Evolutionary conservation across 2,329 filamentous ascomycete genomes (phyloP).

Genomic region (Fusarium xyrophilum): DNA sequence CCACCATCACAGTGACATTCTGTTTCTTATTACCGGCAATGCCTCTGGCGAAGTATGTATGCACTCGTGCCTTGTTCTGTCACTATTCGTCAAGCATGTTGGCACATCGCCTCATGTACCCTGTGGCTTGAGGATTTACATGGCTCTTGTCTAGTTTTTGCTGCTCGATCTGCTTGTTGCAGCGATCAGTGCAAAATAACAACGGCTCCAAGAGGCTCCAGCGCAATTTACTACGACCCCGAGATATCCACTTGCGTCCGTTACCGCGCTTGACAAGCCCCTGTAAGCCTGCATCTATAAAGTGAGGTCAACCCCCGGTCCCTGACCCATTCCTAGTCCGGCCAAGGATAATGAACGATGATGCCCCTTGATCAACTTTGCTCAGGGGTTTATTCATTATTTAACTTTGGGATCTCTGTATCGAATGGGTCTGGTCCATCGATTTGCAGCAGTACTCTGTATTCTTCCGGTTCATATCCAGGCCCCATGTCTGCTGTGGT

Average conservation of each 20-base stretch:
- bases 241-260: slow-evolving; percentile 30
- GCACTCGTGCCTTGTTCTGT: background rate
- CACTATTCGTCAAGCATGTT: background rate
- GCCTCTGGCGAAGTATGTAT: background rate
- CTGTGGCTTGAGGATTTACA: slow-evolving; percentile 22
- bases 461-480: slow-evolving; percentile 5
- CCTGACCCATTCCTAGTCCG: slow-evolving; percentile 24
- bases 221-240: slow-evolving; percentile 39
- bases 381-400: slow-evolving; percentile 20
- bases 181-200: slow-evolving; percentile 1
- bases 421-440: background rate
- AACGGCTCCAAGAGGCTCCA: slow-evolving; percentile 16
- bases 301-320: slow-evolving; percentile 18
- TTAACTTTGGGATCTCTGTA: slow-evolving; percentile 8
- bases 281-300: slow-evolving; percentile 27
- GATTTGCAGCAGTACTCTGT: background rate
- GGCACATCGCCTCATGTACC: background rate
- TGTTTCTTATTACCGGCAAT: background rate
- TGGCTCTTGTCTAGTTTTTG: background rate
- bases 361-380: slow-evolving; percentile 27
- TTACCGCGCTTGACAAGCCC: slow-evolving; percentile 19
- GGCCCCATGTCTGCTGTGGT: slow-evolving; percentile 1
- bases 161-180: background rate
- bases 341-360: slow-evolving; percentile 8
- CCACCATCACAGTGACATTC: background rate